Conservation (phyloP, 306 rosid genomes). For the Prosopis cineraria region DNA sequence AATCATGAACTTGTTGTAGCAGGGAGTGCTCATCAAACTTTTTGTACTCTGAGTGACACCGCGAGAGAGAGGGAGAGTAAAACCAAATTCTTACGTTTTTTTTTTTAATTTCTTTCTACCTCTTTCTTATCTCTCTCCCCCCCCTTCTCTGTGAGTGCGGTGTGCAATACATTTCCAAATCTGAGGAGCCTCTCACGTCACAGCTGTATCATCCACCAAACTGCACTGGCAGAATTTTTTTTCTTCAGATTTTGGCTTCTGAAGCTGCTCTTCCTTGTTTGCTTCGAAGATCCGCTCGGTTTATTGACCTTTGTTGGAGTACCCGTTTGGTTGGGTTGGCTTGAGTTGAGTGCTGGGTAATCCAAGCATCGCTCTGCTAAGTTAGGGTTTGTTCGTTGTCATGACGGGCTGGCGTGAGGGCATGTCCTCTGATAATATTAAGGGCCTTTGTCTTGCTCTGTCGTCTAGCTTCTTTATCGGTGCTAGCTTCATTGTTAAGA, state of each 20-base stretch:
- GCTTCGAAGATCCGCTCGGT: neutral
- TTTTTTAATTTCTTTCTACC: neutral
- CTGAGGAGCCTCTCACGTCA: constrained; percentile 28
- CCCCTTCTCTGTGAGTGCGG: constrained; percentile 1
- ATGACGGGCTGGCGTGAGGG: constrained; percentile 72
- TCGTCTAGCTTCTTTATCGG: constrained; percentile 91
- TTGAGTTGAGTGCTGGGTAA: neutral
- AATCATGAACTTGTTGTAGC: neutral
- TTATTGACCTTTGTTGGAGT: constrained; percentile 2
- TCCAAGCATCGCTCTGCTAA: neutral
- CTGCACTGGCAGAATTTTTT: neutral
- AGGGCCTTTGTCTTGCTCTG: constrained; percentile 77
- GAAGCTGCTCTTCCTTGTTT: neutral
- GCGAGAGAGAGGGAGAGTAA: constrained; percentile 31
- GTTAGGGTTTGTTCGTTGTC: constrained; percentile 47
- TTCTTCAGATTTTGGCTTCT: neutral
- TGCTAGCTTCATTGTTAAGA: constrained; percentile 88
- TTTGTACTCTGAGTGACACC: neutral
- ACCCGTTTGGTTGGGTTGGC: neutral
- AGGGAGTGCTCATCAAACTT: neutral
- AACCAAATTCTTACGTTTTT: neutral
- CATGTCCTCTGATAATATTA: constrained; percentile 82
- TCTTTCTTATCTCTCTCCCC: neutral
- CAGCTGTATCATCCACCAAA: constrained; percentile 50
- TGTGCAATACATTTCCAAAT: constrained; percentile 38